phyloP scores from a whole-genome alignment of 2,329 filamentous ascomycete species.

The Rhynchosporium secalis region DNA sequence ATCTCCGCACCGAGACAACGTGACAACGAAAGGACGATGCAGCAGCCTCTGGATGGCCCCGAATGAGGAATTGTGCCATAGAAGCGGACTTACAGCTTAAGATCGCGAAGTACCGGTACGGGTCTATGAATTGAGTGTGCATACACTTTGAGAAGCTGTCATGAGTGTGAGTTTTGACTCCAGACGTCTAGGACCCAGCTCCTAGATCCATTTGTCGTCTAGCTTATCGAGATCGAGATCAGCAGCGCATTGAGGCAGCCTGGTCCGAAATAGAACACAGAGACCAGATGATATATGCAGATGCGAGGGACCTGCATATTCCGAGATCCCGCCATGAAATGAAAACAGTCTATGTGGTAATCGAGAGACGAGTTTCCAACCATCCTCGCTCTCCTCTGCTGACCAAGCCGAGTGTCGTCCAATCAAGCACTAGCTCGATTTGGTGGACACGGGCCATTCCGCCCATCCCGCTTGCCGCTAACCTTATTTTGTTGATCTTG shows the following conservation, averaged over 20 bases:
- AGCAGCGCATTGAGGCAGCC: conserved; percentile 7
- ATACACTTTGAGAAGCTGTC: no score
- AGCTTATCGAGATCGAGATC: conserved; percentile 2
- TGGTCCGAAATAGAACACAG: background rate
- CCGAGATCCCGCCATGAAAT: background rate
- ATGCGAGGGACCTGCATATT: background rate
- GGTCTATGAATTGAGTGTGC: no score
- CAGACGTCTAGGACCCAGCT: no score
- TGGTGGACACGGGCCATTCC: background rate
- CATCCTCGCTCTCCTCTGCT: background rate
- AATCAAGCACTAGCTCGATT: background rate
- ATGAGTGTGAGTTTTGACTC: no score
- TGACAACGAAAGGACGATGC: no score
- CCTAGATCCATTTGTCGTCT: background rate
- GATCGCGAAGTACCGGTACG: no score
- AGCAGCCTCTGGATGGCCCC: no score
- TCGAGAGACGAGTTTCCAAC: background rate
- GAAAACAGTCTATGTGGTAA: background rate
- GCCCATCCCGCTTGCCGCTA: conserved; percentile 5
- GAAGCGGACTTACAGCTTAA: no score
- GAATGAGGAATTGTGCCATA: no score
- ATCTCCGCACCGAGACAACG: no score
- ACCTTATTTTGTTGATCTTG: conserved; percentile 7
- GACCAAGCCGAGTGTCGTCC: background rate
- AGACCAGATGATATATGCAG: background rate